phyloP scores from a whole-genome alignment of 73 alveolate genomes.

The Paramecium caudatum region DNA sequence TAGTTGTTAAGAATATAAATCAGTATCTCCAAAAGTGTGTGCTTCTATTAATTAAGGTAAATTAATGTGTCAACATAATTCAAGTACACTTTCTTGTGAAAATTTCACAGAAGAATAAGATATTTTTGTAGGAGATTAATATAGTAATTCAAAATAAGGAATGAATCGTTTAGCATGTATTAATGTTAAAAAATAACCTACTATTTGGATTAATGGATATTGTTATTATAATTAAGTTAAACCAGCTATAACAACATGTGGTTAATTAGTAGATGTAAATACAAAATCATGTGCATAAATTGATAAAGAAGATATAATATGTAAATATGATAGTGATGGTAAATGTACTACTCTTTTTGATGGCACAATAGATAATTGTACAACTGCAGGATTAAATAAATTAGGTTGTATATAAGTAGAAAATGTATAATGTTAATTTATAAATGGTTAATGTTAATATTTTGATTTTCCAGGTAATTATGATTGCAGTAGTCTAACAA shows the following conservation, averaged over 20 bases:
- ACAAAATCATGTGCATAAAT: slow-evolving; percentile 25
- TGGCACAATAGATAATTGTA: not conserved
- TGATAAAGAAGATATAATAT: not conserved
- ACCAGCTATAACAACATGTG: slow-evolving; percentile 1
- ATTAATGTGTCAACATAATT: slow-evolving; percentile 39
- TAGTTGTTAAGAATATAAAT: not conserved
- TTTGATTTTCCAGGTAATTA: not conserved
- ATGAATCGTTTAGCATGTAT: slow-evolving; percentile 49
- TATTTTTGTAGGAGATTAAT: not conserved
- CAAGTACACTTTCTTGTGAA: not conserved
- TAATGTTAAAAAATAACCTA: not conserved
- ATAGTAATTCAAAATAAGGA: not conserved
- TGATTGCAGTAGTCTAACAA: not conserved
- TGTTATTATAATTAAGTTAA: not conserved
- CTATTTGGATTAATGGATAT: not conserved
- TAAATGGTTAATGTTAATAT: not conserved
- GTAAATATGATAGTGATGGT: not conserved
- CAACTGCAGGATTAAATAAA: slow-evolving; percentile 32
- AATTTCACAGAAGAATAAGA: not conserved
- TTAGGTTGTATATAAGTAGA: slow-evolving; percentile 9
- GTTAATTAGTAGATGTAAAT: not conserved
- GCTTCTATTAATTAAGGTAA: not conserved
- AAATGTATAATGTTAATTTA: not conserved
- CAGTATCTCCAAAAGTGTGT: slow-evolving; percentile 60
- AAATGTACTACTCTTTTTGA: slow-evolving; percentile 7